A percentile compares a stretch with the other conserved stretches of the same genome.
Conservation (phyloP, 169 alveolate species). For the Eimeria maxima region DNA sequence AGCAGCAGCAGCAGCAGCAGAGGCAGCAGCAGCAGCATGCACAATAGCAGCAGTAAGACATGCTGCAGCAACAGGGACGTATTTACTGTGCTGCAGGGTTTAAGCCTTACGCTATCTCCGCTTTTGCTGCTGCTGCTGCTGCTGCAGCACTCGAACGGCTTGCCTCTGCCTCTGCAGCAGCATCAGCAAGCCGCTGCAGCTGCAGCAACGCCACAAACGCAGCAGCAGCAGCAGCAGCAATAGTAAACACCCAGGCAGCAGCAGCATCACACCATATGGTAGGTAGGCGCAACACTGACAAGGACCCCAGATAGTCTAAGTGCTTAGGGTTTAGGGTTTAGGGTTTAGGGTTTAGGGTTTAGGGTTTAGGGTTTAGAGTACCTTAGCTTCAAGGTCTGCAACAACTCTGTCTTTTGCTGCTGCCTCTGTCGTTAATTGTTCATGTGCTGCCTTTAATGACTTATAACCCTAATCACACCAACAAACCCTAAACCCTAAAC, state of each 20-base stretch:
- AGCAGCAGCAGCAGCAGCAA: constrained; percentile 18
- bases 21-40: not conserved
- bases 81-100: not conserved
- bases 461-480: constrained; percentile 23
- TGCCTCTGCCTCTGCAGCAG: too few relatives aligned
- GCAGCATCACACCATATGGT: not conserved
- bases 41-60: constrained; percentile 36
- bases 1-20: constrained; percentile 29
- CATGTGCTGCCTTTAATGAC: constrained; percentile 27
- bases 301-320: not conserved
- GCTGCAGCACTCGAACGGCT: too few relatives aligned
- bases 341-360: constrained; percentile 6
- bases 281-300: not conserved
- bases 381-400: constrained; percentile 17
- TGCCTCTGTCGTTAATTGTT: constrained; percentile 6
- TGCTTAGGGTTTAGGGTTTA: not conserved
- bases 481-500: not conserved
- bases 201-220: constrained; percentile 9
- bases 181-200: constrained; percentile 4
- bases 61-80: not conserved
- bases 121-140: too few relatives aligned
- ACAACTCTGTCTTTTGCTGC: constrained; percentile 16
- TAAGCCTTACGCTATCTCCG: not conserved
- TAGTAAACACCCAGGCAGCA: not conserved
- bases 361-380: not conserved